These are phyloP conservation scores for Amauroascus verrucosus DNA, from an alignment of 2,329 filamentous ascomycete genomes.

Conservation along the genomic window DNA sequence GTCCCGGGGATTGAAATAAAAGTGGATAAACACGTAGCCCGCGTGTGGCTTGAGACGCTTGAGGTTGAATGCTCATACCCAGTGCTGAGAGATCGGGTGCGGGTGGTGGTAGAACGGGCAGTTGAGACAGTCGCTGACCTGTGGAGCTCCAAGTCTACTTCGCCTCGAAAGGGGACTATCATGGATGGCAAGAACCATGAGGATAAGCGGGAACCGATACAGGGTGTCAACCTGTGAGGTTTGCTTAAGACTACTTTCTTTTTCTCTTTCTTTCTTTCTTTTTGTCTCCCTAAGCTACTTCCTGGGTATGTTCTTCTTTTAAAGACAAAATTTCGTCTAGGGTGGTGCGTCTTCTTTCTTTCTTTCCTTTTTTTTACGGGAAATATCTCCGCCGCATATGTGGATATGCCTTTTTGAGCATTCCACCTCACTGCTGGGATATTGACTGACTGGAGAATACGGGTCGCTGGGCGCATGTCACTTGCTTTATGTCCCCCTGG, in stretches of 20 bases:
- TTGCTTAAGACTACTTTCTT: not conserved
- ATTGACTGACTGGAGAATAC: not conserved
- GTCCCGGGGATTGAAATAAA: slow-evolving; percentile 80
- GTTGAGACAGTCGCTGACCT: slow-evolving; percentile 77
- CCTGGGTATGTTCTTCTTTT: not conserved
- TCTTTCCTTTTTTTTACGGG: not conserved
- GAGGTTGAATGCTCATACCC: slow-evolving; percentile 78
- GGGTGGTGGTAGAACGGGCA: slow-evolving; percentile 79
- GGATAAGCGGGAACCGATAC: not conserved
- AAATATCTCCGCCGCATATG: not conserved
- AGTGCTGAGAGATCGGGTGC: slow-evolving; percentile 70
- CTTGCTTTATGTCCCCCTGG: not conserved
- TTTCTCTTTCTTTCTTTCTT: not conserved
- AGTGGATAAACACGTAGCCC: slow-evolving; percentile 78
- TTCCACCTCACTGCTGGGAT: not conserved
- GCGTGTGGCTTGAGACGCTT: slow-evolving; percentile 82
- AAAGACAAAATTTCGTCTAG: not conserved
- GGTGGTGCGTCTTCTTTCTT: not conserved
- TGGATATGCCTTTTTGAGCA: not conserved
- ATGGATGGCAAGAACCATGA: not conserved
- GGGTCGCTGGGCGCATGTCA: not conserved
- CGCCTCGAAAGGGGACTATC: not conserved
- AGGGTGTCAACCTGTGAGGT: not conserved
- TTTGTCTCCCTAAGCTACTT: not conserved
- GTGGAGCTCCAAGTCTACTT: slow-evolving; percentile 26